phyloP scores from a whole-genome alignment of 2,329 filamentous ascomycete genomes.

The Ophiocordyceps camponoti-floridani region DNA sequence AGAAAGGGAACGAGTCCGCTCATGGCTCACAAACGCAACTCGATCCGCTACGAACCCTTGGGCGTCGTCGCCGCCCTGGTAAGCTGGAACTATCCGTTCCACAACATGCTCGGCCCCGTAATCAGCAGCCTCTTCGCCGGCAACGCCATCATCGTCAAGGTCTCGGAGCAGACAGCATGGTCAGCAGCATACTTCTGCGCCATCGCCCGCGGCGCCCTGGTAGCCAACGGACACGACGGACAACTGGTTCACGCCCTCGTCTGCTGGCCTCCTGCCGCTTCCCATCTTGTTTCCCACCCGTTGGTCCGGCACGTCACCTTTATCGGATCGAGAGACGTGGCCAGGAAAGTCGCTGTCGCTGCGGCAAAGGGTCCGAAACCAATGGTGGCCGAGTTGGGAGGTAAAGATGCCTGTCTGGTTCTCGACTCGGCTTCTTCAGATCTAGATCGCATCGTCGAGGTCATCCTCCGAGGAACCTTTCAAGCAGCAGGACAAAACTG shows the following conservation, averaged over 20 bases:
- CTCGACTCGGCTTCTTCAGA: constrained; percentile 57
- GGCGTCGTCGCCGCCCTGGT: constrained; percentile 86
- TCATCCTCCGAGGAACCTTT: constrained; percentile 83
- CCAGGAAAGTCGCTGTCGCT: constrained; percentile 71
- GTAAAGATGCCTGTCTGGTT: constrained; percentile 83
- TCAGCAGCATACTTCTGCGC: constrained; percentile 65
- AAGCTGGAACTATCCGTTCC: constrained; percentile 95
- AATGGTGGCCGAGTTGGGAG: constrained; percentile 78
- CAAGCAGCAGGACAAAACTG: constrained; percentile 95
- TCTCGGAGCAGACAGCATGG: constrained; percentile 92
- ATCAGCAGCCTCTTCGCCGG: constrained; percentile 84
- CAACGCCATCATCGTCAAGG: constrained; percentile 84
- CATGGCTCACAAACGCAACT: constrained; percentile 91
- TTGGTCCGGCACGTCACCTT: constrained; percentile 82
- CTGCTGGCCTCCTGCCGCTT: constrained; percentile 74
- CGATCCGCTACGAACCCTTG: constrained; percentile 76
- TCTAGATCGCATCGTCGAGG: constrained; percentile 56
- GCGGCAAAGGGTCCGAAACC: constrained; percentile 78
- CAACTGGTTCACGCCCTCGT: constrained; percentile 69
- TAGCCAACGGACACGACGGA: constrained; percentile 66
- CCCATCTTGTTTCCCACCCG: constrained; percentile 69
- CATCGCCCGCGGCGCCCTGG: constrained; percentile 62
- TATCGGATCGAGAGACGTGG: constrained; percentile 77
- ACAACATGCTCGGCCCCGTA: constrained; percentile 83
- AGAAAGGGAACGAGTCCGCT: constrained; percentile 72